A percentile compares a stretch with the other conserved stretches of the same genome.
Conservation (phyloP, 495 filamentous ascomycete species). For the Penicillium psychrofluorescens region DNA sequence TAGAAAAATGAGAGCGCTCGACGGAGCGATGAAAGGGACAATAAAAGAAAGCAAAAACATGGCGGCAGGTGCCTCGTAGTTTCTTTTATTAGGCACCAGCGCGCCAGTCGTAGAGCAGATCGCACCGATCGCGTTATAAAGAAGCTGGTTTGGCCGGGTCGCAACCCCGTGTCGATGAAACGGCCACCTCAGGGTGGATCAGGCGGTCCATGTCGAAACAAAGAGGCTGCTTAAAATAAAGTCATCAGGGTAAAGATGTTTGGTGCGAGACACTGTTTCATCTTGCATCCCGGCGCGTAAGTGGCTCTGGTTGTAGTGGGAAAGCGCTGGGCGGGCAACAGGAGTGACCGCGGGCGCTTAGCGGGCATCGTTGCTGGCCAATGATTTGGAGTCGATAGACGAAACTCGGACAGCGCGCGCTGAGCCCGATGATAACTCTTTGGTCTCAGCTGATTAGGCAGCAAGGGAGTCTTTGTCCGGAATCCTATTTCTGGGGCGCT, state of each 20-base stretch:
- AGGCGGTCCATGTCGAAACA: constrained; percentile 7
- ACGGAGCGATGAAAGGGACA: too few relatives aligned
- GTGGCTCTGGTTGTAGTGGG: constrained; percentile 4
- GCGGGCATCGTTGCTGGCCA: constrained; percentile 10
- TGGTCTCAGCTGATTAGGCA: too few relatives aligned
- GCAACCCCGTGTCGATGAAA: constrained; percentile 3
- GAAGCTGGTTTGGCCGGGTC: constrained; percentile 6
- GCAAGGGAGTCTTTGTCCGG: too few relatives aligned
- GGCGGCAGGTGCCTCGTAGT: too few relatives aligned
- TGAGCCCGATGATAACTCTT: too few relatives aligned
- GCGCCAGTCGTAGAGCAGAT: too few relatives aligned
- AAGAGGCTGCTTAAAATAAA: constrained; percentile 12
- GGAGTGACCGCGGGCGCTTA: constrained; percentile 16
- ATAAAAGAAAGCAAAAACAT: too few relatives aligned
- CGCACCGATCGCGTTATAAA: constrained; percentile 4
- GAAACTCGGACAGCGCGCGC: constrained; percentile 5
- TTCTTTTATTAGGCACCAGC: too few relatives aligned
- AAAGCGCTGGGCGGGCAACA: constrained; percentile 1
- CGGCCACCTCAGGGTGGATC: constrained; percentile 8
- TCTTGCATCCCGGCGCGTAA: constrained; percentile 7
- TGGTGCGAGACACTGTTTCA: constrained; percentile 14
- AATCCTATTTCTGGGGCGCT: too few relatives aligned
- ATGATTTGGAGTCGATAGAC: background rate
- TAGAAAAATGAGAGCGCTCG: too few relatives aligned
- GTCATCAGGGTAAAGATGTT: constrained; percentile 2